Base-by-base conservation (phyloP, 768 basidiomycete species). In the Steccherinum ochraceum region DNA sequence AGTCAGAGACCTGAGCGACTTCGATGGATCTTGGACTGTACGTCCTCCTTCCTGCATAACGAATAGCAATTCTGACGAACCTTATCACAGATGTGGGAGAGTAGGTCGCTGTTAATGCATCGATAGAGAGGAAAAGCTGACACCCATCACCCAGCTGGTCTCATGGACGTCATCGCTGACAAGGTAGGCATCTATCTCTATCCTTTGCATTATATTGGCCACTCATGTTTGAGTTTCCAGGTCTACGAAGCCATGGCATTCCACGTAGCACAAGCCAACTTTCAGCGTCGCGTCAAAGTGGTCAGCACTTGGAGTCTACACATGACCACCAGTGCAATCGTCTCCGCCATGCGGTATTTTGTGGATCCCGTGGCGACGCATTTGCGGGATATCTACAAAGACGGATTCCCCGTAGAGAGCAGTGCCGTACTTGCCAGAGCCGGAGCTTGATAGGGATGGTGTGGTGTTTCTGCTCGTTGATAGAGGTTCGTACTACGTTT, bases 11-110 rank as follows among this genome's bases (percentile, higher is more conserved):
- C 68, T 95, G 52, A 72, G 68, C 49, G 91, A 96, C 53, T 99
- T 97, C 64, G 92, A 98, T 66, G 96, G 96, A 3, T 81, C 92
- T 19, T 98, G 93, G 94, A 98, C 92, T 49, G 89, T 93, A 64
- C 63, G 87, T 77, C n/a, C n/a, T n/a, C n/a, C n/a, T n/a, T n/a
- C n/a, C n/a, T n/a, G n/a, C n/a, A n/a, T n/a, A n/a, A n/a, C n/a
- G n/a, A n/a, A n/a, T n/a, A n/a, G n/a, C n/a, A n/a, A n/a, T n/a
- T n/a, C n/a, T n/a, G n/a, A n/a, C n/a, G n/a, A n/a, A n/a, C n/a
- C n/a, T 20, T 30, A 35, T 40, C 48, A 20, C 56, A 93, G 91
- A 85, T 93, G 78, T 94, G 93, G 86, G 91, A 94, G 73, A 90
- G 90, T 93, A 69, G 68, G 86, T 57, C 20, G 12, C 26, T 48